Evolutionary conservation across 148 eudicot genomes (phyloP).

Genomic region (Diospyros lotus): DNA sequence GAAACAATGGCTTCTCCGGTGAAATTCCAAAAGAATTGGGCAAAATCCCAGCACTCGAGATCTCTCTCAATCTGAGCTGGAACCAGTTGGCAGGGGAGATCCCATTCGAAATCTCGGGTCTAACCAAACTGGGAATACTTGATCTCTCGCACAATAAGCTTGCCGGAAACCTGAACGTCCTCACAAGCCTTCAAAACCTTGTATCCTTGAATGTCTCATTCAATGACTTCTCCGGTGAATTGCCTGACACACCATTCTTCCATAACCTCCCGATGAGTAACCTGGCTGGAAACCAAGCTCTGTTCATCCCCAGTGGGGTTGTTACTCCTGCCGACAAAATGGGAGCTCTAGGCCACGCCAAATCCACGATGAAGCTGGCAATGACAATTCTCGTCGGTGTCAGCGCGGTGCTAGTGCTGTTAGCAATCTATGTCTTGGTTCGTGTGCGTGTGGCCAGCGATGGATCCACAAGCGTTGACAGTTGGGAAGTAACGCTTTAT

Average conservation of each 20-base stretch:
- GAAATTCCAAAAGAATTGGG: conserved; percentile 82
- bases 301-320: conserved; percentile 47
- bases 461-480: conserved; percentile 29
- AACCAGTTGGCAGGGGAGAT: conserved; percentile 69
- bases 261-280: conserved; percentile 64
- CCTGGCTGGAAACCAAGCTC: conserved; percentile 62
- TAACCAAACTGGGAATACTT: conserved; percentile 65
- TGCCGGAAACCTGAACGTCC: conserved; percentile 50
- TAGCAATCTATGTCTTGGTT: conserved; percentile 57
- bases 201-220: conserved; percentile 76
- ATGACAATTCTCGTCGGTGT: conserved; percentile 71
- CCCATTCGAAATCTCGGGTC: conserved; percentile 63
- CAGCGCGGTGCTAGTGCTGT: conserved; percentile 58
- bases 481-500: conserved; percentile 85
- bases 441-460: conserved; percentile 32
- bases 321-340: conserved; percentile 25
- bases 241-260: conserved; percentile 82
- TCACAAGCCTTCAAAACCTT: conserved; percentile 71
- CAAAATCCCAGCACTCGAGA: conserved; percentile 74
- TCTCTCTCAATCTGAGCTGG: conserved; percentile 78
- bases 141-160: conserved; percentile 85
- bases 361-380: conserved; percentile 54
- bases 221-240: conserved; percentile 77
- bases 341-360: conserved; percentile 24
- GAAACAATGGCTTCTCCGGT: conserved; percentile 71